These are phyloP conservation scores for Clavispora fructus DNA, from an alignment of 805 yeast genomes.

Conservation along the genomic window DNA sequence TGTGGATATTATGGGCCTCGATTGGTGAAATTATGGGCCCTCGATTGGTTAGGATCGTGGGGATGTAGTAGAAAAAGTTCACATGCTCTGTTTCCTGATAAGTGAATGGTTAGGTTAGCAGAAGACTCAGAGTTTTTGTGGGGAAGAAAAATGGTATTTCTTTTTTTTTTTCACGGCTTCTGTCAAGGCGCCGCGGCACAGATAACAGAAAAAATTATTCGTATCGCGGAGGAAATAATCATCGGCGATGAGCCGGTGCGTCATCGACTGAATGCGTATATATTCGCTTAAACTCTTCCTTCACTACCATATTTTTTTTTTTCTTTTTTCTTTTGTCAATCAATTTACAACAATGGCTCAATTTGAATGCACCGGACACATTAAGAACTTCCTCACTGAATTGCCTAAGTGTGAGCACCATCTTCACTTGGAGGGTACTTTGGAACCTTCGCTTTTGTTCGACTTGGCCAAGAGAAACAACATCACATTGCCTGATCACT, in stretches of 20 bases:
- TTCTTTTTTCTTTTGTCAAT: not conserved
- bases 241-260: not conserved
- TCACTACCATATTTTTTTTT: not conserved
- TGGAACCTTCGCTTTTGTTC: slow-evolving; percentile 70
- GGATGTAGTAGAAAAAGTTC: too few species aligned
- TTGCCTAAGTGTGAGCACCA: slow-evolving; percentile 88
- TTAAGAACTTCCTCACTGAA: slow-evolving; percentile 52
- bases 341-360: slow-evolving; percentile 4
- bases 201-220: not conserved
- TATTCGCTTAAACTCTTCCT: not conserved
- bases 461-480: slow-evolving; percentile 62
- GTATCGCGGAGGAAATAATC: not conserved
- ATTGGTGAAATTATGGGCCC: too few species aligned
- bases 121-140: too few species aligned
- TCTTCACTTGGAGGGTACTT: slow-evolving; percentile 77
- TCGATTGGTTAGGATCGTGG: too few species aligned
- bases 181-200: not conserved
- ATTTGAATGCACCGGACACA: slow-evolving; percentile 17
- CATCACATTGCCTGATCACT: slow-evolving; percentile 53
- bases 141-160: not conserved
- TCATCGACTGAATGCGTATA: not conserved
- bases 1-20: too few species aligned
- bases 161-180: not conserved
- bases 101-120: too few species aligned
- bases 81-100: too few species aligned